Percentiles rank a stretch among this genome's conserved stretches.
Evolutionary conservation across 2,329 filamentous ascomycete genomes (phyloP).

Genomic region (Sarocladiaceae sp.): DNA sequence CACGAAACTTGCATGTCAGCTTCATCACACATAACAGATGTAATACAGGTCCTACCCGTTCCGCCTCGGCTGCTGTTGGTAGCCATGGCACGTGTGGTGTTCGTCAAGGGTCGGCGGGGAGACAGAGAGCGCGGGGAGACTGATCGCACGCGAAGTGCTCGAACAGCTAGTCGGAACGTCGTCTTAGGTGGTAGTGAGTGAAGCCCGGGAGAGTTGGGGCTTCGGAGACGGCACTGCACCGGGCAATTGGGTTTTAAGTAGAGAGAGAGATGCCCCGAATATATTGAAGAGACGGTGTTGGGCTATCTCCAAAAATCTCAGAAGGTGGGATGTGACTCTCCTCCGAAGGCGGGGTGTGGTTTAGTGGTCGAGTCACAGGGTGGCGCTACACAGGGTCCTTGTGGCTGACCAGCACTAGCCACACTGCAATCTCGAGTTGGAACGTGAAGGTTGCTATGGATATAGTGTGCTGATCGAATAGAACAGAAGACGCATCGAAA

Average conservation of each 20-base stretch:
- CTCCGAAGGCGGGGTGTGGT: constrained; percentile 8
- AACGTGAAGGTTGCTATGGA: no score
- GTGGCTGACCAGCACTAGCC: no score
- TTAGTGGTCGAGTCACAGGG: constrained; percentile 1
- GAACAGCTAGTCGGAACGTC: constrained; percentile 45
- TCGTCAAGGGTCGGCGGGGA: constrained; percentile 35
- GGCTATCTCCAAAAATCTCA: constrained; percentile 4
- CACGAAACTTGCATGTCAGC: constrained; percentile 5
- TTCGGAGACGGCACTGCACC: constrained; percentile 20
- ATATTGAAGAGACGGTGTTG: not conserved
- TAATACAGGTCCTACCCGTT: constrained; percentile 27
- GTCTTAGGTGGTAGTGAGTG: constrained; percentile 28
- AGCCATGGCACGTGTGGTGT: constrained; percentile 45
- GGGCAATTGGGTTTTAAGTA: constrained; percentile 1
- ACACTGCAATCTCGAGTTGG: no score
- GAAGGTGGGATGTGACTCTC: constrained; percentile 7
- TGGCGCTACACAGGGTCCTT: constrained; percentile 3
- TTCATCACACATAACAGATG: not conserved
- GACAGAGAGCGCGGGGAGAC: constrained; percentile 45
- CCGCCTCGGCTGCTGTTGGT: constrained; percentile 48
- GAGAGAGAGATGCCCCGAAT: not conserved
- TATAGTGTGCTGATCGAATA: no score
- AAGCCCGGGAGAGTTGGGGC: constrained; percentile 29
- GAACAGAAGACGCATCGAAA: not conserved
- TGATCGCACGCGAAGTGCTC: constrained; percentile 54